Base-by-base conservation (phyloP, 257 asterid genomes). In the Nicotiana otophora region DNA sequence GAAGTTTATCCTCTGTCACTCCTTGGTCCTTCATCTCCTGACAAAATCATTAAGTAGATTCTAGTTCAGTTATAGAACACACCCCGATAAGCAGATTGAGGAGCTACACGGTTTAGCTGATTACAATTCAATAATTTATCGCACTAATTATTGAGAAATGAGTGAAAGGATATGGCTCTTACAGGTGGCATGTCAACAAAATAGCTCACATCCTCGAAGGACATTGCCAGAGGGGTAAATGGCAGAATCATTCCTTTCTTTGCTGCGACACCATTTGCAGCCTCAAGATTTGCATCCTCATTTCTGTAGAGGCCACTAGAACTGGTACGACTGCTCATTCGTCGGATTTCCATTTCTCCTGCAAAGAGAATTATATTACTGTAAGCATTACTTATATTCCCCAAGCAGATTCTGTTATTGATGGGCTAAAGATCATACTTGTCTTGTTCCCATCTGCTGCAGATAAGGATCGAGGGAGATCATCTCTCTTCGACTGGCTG, bases 311-410 rank as follows among this genome's bases (percentile, higher is more conserved):
- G 78, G 0, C 81, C 75, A 53, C 26, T 89, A 74, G 82, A 80
- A 64, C 57, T 74, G 28, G 91, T 67, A 81, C 67, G 91, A 34
- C 92, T 90, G 80, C 92, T 92, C 94, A 91, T 87, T 19, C 92
- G 90, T 58, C 83, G 93, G 63, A 88, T 84, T n/a, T 85, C 82
- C 88, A 89, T 88, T 88, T 92, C 99, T 90, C 88, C 99, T 95
- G 67, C 16, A 74, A 72, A 68, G 75, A 81, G 61, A 78, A 42
- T 63, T 11, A 61, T 33, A 33, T 33, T 34, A 77, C 11, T 6
- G 67, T 80, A 6, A 85, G 85, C 60, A 61, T 48, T 36, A 69
- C 33, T 39, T n/a, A 12, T 53, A 15, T 53, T 58, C n/a, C 17
- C 48, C 10, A n/a, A 9, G 46, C 48, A 30, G n/a, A 70, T 67